Evolutionary conservation across 2,329 filamentous ascomycete species (phyloP).

Genomic region (Aspergillus clavatus): DNA sequence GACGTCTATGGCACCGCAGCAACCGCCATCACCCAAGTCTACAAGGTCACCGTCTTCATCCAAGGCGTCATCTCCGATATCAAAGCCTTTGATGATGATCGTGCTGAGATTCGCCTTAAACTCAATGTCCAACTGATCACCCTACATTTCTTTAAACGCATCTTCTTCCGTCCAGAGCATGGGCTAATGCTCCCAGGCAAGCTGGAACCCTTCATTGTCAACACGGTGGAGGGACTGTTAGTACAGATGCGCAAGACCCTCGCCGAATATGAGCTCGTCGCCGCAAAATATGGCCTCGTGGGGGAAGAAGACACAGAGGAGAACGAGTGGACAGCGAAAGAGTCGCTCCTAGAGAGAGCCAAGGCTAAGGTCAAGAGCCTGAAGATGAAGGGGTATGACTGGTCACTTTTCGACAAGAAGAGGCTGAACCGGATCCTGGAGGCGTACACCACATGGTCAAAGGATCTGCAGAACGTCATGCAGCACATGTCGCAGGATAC

Average conservation of each 20-base stretch:
- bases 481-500: slow-evolving; percentile 25
- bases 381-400: slow-evolving; percentile 27
- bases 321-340: slow-evolving; percentile 12
- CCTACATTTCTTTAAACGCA: slow-evolving; percentile 21
- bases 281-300: slow-evolving; percentile 42
- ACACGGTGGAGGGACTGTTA: neutral
- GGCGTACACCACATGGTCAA: slow-evolving; percentile 25
- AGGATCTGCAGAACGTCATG: slow-evolving; percentile 25
- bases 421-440: slow-evolving; percentile 22
- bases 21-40: slow-evolving; percentile 24
- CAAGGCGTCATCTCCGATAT: slow-evolving; percentile 27
- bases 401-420: slow-evolving; percentile 30
- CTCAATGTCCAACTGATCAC: slow-evolving; percentile 23
- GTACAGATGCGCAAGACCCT: slow-evolving; percentile 28
- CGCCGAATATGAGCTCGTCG: slow-evolving; percentile 59
- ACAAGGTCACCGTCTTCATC: slow-evolving; percentile 28
- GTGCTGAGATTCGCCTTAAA: slow-evolving; percentile 20
- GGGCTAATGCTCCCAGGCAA: slow-evolving; percentile 22
- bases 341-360: slow-evolving; percentile 19
- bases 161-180: slow-evolving; percentile 21
- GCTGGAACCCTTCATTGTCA: slow-evolving; percentile 1
- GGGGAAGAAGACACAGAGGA: neutral
- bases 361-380: slow-evolving; percentile 20
- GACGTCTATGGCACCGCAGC: slow-evolving; percentile 26
- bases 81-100: slow-evolving; percentile 24